Evolutionary conservation across 176 grass and related monocot genomes (phyloP).

Genomic region (Sorghum bicolor): Sorghum_bicolor_NCBIv3 NC_012874.2:1935001-1935500

Average conservation of each 20-base stretch:
- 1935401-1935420: slow-evolving; percentile 78
- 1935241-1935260: slow-evolving; percentile 17
- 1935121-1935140: slow-evolving; percentile 66
- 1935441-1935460: slow-evolving; percentile 78
- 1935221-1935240: background rate
- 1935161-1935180: slow-evolving; percentile 50
- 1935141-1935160: slow-evolving; percentile 64
- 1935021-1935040: background rate
- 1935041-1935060: background rate
- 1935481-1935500: slow-evolving; percentile 19
- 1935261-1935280: background rate
- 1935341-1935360: slow-evolving; percentile 54
- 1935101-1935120: slow-evolving; percentile 43
- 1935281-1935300: slow-evolving; percentile 17
- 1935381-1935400: slow-evolving; percentile 65
- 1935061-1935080: background rate
- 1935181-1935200: slow-evolving; percentile 60
- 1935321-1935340: background rate
- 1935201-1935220: slow-evolving; percentile 2
- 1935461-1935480: slow-evolving; percentile 85
- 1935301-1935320: background rate
- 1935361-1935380: slow-evolving; percentile 86
- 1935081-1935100: background rate
- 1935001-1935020: background rate
- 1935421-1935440: slow-evolving; percentile 97